phyloP scores from a whole-genome alignment of 495 filamentous ascomycete species.

The Penicillium ochrochloron region DNA sequence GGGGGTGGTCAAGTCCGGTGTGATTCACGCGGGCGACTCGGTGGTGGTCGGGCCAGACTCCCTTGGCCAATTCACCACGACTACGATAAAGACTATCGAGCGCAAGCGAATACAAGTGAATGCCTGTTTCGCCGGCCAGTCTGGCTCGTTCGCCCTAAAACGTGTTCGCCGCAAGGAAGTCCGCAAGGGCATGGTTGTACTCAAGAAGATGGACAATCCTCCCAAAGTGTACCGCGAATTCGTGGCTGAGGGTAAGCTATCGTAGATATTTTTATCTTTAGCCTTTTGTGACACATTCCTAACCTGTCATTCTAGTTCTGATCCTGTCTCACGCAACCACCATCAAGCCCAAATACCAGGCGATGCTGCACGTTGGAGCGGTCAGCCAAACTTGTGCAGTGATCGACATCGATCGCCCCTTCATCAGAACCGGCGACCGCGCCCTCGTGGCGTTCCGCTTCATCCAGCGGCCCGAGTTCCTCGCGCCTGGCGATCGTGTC shows the following conservation, averaged over 20 bases:
- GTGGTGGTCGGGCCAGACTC: conserved; percentile 92
- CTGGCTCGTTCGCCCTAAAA: conserved; percentile 88
- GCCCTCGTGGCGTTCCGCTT: conserved; percentile 93
- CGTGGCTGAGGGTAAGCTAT: conserved; percentile 76
- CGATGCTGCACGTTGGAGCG: conserved; percentile 96
- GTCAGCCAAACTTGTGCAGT: conserved; percentile 96
- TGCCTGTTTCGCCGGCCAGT: conserved; percentile 88
- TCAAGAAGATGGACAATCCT: conserved; percentile 76
- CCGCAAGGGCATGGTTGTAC: conserved; percentile 96
- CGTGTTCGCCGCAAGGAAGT: conserved; percentile 89
- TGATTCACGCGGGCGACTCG: conserved; percentile 88
- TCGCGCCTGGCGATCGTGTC: conserved; percentile 84
- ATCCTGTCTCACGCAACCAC: conserved; percentile 98
- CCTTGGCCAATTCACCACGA: conserved; percentile 88
- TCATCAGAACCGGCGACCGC: conserved; percentile 91
- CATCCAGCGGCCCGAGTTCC: conserved; percentile 93
- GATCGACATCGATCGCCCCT: conserved; percentile 96
- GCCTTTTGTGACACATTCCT: conserved; percentile 13
- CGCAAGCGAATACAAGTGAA: conserved; percentile 92
- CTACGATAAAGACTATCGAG: conserved; percentile 90
- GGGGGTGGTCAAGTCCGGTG: conserved; percentile 82
- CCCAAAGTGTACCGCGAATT: conserved; percentile 90
- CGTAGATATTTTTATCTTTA: background rate
- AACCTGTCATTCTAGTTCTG: conserved; percentile 62
- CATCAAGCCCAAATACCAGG: conserved; percentile 96